Percentiles rank a stretch among this genome's conserved stretches.
These are phyloP conservation scores for Diaporthe humulicola DNA, from an alignment of 2,329 filamentous ascomycete species.

Conservation along the genomic window DNA sequence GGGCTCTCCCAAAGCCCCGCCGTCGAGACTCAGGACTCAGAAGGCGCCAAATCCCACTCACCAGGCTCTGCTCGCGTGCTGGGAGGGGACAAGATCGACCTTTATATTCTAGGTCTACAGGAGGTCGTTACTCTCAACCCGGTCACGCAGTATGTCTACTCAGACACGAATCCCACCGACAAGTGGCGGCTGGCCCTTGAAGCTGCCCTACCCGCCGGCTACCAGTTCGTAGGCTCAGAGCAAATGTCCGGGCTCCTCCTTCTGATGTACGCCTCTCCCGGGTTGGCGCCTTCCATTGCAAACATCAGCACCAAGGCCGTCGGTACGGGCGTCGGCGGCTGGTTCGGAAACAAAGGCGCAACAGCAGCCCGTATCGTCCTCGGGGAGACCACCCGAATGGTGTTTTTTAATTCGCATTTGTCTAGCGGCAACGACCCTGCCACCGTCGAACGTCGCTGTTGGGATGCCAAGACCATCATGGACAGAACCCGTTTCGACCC, in stretches of 20 bases:
- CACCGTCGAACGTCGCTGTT: conserved; percentile 86
- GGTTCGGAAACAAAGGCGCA: conserved; percentile 96
- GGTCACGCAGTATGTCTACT: conserved; percentile 82
- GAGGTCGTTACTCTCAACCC: conserved; percentile 91
- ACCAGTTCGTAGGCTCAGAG: conserved; percentile 81
- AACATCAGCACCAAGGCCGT: conserved; percentile 86
- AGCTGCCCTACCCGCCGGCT: conserved; percentile 81
- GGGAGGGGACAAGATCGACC: conserved; percentile 78
- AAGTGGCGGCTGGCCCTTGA: conserved; percentile 87
- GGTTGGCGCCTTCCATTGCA: conserved; percentile 79
- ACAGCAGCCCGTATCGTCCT: conserved; percentile 85
- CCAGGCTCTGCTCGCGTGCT: conserved; percentile 58
- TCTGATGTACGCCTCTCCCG: conserved; percentile 86
- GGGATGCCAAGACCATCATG: conserved; percentile 87
- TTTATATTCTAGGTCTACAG: conserved; percentile 92
- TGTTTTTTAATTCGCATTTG: conserved; percentile 93
- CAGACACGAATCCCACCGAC: conserved; percentile 77
- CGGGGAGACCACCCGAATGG: conserved; percentile 88
- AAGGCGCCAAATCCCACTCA: conserved; percentile 46
- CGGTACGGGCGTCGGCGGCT: conserved; percentile 90
- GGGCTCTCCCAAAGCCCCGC: conserved; percentile 57
- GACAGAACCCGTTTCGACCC: conserved; percentile 83
- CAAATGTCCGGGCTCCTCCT: conserved; percentile 90
- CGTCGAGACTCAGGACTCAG: conserved; percentile 46
- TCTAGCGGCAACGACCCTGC: conserved; percentile 86